Conservation (phyloP, 305 asterid genomes). For the Andrographis paniculata region DNA sequence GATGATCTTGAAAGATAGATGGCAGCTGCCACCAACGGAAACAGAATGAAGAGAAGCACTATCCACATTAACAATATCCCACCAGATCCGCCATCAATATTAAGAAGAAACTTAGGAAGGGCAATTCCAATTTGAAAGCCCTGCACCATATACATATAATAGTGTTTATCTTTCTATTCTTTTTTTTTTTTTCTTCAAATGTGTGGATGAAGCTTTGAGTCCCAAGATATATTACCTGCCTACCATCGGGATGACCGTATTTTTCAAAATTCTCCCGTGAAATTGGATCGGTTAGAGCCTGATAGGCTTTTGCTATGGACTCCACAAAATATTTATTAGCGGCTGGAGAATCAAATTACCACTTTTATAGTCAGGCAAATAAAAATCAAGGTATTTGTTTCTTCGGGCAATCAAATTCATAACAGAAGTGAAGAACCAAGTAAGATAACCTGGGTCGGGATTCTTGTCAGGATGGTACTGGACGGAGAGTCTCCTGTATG, state of each 20-base stretch:
- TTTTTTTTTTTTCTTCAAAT: constrained; percentile 5
- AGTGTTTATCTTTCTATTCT: constrained; percentile 9
- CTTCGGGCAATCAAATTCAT: constrained; percentile 5
- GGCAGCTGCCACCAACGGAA: constrained; percentile 70
- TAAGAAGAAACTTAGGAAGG: constrained; percentile 80
- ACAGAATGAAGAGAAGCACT: constrained; percentile 59
- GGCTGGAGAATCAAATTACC: constrained; percentile 41
- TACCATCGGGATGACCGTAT: constrained; percentile 99
- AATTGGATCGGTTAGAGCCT: constrained; percentile 94
- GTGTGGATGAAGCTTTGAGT: constrained; percentile 10
- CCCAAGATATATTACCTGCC: constrained; percentile 60
- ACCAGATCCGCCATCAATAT: constrained; percentile 62
- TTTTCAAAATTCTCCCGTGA: constrained; percentile 94
- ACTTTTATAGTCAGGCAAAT: constrained; percentile 14
- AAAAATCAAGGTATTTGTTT: constrained; percentile 8
- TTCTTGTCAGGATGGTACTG: constrained; percentile 99
- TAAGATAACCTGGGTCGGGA: constrained; percentile 86
- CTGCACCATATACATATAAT: constrained; percentile 31
- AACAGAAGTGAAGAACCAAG: constrained; percentile 12
- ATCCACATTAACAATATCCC: constrained; percentile 65
- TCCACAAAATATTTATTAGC: constrained; percentile 87
- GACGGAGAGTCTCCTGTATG: constrained; percentile 90
- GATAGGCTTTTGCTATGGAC: constrained; percentile 91
- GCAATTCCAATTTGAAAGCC: constrained; percentile 96
- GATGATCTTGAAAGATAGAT: constrained; percentile 70